Percentiles rank a stretch among this genome's conserved stretches.
Conservation (phyloP, 2,329 filamentous ascomycete species). For the Aspergillus ochraceus region DNA sequence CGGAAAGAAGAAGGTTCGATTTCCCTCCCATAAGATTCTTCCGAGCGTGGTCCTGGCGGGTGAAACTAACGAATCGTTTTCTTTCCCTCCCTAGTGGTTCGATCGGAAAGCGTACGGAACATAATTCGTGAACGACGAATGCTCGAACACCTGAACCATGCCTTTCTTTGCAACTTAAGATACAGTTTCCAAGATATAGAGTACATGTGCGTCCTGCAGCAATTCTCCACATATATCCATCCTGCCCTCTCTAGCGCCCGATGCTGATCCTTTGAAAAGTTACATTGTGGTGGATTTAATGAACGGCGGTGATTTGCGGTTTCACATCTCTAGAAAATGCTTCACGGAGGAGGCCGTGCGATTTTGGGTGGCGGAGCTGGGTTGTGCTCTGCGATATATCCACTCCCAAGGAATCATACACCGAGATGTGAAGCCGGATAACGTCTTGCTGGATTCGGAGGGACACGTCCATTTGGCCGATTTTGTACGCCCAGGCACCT, state of each 20-base stretch:
- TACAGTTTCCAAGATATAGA: conserved; percentile 99
- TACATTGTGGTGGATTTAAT: conserved; percentile 97
- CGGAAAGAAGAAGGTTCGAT: conserved; percentile 85
- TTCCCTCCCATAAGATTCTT: background rate
- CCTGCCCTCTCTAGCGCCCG: background rate
- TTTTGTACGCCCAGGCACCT: conserved; percentile 65
- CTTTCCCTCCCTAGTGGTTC: conserved; percentile 67
- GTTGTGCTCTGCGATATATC: conserved; percentile 85
- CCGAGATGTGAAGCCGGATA: conserved; percentile 88
- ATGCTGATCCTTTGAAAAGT: conserved; percentile 44
- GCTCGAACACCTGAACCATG: conserved; percentile 96
- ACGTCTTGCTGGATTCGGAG: conserved; percentile 81
- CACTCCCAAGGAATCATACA: conserved; percentile 87
- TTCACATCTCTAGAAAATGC: conserved; percentile 96
- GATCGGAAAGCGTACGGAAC: conserved; percentile 95
- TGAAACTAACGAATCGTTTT: conserved; percentile 23
- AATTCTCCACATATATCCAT: background rate
- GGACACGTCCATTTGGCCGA: conserved; percentile 97
- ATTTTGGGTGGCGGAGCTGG: conserved; percentile 95
- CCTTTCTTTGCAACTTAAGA: conserved; percentile 95
- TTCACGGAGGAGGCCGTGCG: conserved; percentile 96
- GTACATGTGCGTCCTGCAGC: conserved; percentile 71
- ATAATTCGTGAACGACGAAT: conserved; percentile 97
- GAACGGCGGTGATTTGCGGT: conserved; percentile 94
- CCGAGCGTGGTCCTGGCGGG: conserved; percentile 3